Conservation (phyloP, 257 asterid genomes). For the Plantago major region DNA sequence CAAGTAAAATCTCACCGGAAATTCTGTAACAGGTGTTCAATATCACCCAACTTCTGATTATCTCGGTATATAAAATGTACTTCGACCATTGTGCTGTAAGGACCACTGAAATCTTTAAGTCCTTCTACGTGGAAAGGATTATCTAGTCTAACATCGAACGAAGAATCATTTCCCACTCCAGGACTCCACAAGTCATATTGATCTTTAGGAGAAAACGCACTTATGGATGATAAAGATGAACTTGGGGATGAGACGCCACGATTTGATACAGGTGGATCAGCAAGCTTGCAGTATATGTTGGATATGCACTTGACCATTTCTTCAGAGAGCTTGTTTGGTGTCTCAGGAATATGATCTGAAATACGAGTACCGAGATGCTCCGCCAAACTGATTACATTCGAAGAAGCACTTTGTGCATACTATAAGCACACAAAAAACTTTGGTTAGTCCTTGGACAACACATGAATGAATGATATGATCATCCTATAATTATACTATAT, state of each 20-base stretch:
- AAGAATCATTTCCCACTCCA: constrained; percentile 66
- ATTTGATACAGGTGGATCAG: constrained; percentile 67
- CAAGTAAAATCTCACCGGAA: constrained; percentile 52
- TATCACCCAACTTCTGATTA: constrained; percentile 63
- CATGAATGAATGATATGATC: not conserved
- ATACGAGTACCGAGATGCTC: constrained; percentile 93
- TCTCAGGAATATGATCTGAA: constrained; percentile 72
- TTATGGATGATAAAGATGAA: constrained; percentile 69
- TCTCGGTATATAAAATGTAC: constrained; percentile 78
- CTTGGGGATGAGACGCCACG: constrained; percentile 77
- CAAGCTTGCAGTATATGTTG: constrained; percentile 78
- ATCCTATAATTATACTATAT: not conserved
- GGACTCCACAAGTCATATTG: constrained; percentile 84
- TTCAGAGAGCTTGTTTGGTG: constrained; percentile 89
- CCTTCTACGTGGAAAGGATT: constrained; percentile 93
- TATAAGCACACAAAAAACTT: constrained; percentile 30
- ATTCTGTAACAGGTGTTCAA: constrained; percentile 65
- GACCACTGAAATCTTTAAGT: constrained; percentile 93
- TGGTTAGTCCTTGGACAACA: constrained; percentile 1
- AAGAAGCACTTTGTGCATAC: constrained; percentile 65
- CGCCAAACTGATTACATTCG: constrained; percentile 74
- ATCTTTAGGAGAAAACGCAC: constrained; percentile 83
- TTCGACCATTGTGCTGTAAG: constrained; percentile 99
- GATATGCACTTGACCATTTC: constrained; percentile 95
- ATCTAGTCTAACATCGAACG: constrained; percentile 80